Base-by-base conservation (phyloP, 2,329 filamentous ascomycete species). In the Hortaea sp. region DNA sequence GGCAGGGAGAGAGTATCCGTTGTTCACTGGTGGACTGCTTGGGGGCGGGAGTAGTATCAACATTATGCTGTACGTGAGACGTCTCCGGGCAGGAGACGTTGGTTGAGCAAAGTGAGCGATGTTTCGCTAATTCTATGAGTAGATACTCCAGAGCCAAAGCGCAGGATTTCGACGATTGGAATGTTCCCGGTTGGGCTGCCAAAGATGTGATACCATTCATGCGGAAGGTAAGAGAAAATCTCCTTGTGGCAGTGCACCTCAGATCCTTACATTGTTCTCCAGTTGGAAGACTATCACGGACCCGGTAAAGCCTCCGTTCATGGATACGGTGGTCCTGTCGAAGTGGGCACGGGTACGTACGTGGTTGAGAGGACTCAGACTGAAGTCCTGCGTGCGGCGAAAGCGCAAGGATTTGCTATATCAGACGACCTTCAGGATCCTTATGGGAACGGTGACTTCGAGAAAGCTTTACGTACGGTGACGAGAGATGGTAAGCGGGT, bases 21-120 rank as follows among this genome's bases (percentile, higher is more conserved):
- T 70, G 6, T 63, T 64, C 5, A 61, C 53, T 13, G 69, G 67
- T 30, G 68, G 70, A 28, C 71, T 76, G 1, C 68, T 85, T 0
- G 82, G 82, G 28, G 82, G 81, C 5, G 78, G 79, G 6, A 62
- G 59, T 28, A 63, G 57, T 3, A 65, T 65, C 49, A 65, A 66
- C 46, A 57, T 61, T 43, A 63, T 66, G 62, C 61, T 57, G 51
- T 56, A 49, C 29, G 45, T 12, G 32, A 35, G 9, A 12, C 2
- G 4, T 20, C 20, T 20, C 20, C 20, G 9, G 9, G 4, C 32
- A 35, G 9, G 32, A 12, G 9, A 35, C 9, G n/a, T 35, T 12
- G 32, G 2, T 35, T 35, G 32, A 12, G n/a, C 9, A 10, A 12
- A 35, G 9, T 35, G 32, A 35, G 9, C 9, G 9, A 9, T 35